Conservation (phyloP, 257 asterid species). For the Petrea volubilis region DNA sequence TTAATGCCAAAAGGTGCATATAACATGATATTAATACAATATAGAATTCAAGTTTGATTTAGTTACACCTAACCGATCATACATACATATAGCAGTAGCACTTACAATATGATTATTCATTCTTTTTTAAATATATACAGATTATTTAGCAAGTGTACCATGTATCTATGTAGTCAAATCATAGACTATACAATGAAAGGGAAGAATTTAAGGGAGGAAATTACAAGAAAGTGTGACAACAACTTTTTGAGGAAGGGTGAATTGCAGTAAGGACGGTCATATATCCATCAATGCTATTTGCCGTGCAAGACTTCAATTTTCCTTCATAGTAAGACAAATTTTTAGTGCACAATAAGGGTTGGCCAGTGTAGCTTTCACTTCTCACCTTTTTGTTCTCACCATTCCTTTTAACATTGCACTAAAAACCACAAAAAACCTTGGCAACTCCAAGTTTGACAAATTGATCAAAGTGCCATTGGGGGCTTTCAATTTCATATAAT, state of each 20-base stretch:
- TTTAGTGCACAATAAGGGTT: slow-evolving; percentile 22
- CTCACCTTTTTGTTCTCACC: slow-evolving; percentile 12
- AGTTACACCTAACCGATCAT: no score
- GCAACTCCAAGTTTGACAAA: slow-evolving; percentile 6
- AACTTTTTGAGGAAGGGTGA: background rate
- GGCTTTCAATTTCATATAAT: background rate
- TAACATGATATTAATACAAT: no score
- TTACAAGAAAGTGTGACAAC: background rate
- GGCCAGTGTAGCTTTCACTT: slow-evolving; percentile 28
- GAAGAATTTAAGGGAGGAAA: background rate
- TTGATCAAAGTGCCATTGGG: slow-evolving; percentile 4
- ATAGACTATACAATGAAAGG: no score
- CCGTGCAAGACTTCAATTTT: slow-evolving; percentile 24
- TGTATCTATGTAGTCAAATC: no score
- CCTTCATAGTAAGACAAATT: slow-evolving; percentile 6
- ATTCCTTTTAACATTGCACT: background rate
- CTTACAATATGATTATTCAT: no score
- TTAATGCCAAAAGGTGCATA: no score
- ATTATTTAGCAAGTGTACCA: no score
- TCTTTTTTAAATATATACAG: no score
- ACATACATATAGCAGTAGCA: no score
- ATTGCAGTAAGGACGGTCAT: slow-evolving; percentile 1
- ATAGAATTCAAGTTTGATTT: no score
- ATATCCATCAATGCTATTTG: slow-evolving; percentile 6
- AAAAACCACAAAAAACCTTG: background rate